Percentiles rank a stretch among this genome's conserved stretches.
phyloP scores from a whole-genome alignment of 1,139 yeast species.

The Suhomyces chickasaworum region DNA sequence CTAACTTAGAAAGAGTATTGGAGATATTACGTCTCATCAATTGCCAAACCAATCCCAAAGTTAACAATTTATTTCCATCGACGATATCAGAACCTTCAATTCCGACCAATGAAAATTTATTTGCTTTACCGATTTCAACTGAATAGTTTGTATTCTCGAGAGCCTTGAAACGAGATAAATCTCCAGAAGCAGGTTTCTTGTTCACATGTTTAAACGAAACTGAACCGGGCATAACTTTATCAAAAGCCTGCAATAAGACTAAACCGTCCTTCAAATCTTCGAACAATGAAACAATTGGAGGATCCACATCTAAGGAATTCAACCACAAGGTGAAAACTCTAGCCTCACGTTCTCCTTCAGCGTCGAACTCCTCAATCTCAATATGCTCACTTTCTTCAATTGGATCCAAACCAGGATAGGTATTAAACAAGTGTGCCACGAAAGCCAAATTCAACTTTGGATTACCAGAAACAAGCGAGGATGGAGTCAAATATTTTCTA shows the following conservation, averaged over 20 bases:
- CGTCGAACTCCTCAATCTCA: constrained; percentile 93
- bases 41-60: constrained; percentile 98
- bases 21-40: constrained; percentile 95
- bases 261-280: constrained; percentile 96
- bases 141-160: constrained; percentile 96
- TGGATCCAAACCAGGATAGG: constrained; percentile 96
- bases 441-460: constrained; percentile 95
- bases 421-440: constrained; percentile 94
- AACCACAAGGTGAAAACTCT: constrained; percentile 97
- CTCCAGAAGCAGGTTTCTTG: constrained; percentile 77
- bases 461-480: constrained; percentile 90
- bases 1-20: constrained; percentile 73
- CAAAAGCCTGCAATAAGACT: constrained; percentile 86
- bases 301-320: constrained; percentile 93
- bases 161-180: constrained; percentile 87
- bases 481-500: constrained; percentile 93
- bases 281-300: constrained; percentile 86
- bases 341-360: constrained; percentile 99
- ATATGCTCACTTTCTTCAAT: constrained; percentile 88
- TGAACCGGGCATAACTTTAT: constrained; percentile 92
- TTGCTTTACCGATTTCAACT: constrained; percentile 91
- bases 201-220: constrained; percentile 81
- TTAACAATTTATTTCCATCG: constrained; percentile 87
- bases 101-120: constrained; percentile 91
- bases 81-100: constrained; percentile 97